Conservation (phyloP, 768 basidiomycete genomes). For the Coprinopsis cinerea region DNA sequence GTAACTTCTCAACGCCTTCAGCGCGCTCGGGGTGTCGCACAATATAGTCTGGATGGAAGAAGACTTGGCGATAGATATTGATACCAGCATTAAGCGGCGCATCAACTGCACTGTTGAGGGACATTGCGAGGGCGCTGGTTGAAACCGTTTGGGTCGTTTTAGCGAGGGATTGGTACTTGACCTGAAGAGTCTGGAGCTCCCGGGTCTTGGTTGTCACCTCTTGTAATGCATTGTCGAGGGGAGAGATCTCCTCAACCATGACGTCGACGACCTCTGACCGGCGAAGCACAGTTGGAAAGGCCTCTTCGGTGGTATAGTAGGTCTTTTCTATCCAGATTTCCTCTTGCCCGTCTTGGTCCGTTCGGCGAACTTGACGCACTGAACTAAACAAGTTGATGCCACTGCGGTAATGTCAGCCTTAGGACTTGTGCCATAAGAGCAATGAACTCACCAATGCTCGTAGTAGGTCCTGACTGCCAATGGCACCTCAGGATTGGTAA, state of each 20-base stretch:
- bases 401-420: conserved; percentile 32
- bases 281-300: conserved; percentile 86
- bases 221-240: conserved; percentile 74
- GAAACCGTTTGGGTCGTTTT: conserved; percentile 69
- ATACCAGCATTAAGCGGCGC: conserved; percentile 74
- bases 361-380: conserved; percentile 60
- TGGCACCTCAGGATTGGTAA: conserved; percentile 81
- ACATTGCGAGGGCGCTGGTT: conserved; percentile 81
- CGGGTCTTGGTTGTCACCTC: conserved; percentile 79
- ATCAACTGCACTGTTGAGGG: conserved; percentile 83
- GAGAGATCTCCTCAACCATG: conserved; percentile 73
- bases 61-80: conserved; percentile 68
- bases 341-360: conserved; percentile 57
- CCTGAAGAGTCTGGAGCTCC: conserved; percentile 62
- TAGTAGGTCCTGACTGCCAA: conserved; percentile 78
- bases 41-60: conserved; percentile 68
- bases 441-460: conserved; percentile 60
- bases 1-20: conserved; percentile 67
- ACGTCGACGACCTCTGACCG: conserved; percentile 79
- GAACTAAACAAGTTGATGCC: conserved; percentile 81
- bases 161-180: conserved; percentile 71
- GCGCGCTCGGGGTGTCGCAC: conserved; percentile 62
- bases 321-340: conserved; percentile 90
- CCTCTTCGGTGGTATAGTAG: conserved; percentile 77
- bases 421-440: not conserved